Base-by-base conservation (phyloP, 306 rosid species). In the Crotalaria pallida region DNA sequence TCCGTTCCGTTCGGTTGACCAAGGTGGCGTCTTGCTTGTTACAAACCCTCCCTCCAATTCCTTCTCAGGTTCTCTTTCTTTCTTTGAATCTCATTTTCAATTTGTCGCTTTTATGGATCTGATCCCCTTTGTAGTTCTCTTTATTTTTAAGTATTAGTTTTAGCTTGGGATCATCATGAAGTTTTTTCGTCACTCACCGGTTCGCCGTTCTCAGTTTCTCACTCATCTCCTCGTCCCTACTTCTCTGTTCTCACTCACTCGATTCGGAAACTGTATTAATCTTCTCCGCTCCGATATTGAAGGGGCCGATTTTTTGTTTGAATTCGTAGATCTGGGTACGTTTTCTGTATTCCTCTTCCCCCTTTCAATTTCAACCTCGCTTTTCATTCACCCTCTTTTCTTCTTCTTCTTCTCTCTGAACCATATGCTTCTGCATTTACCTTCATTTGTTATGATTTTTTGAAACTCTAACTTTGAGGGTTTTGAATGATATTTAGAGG, bases 201-300 rank as follows among this genome's bases (percentile, higher is more conserved):
- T n/a, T n/a, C n/a, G n/a, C n/a, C n/a, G n/a, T n/a, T n/a, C n/a
- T n/a, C n/a, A n/a, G n/a, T n/a, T n/a, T n/a, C n/a, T n/a, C n/a
- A n/a, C n/a, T n/a, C n/a, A n/a, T n/a, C n/a, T n/a, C n/a, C n/a
- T n/a, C n/a, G n/a, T n/a, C n/a, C n/a, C n/a, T n/a, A n/a, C n/a
- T n/a, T n/a, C n/a, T n/a, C n/a, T n/a, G n/a, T n/a, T n/a, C n/a
- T n/a, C n/a, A n/a, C n/a, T n/a, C n/a, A n/a, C n/a, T n/a, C n/a
- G n/a, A n/a, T n/a, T n/a, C n/a, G n/a, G n/a, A n/a, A n/a, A n/a
- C n/a, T n/a, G n/a, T n/a, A n/a, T n/a, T n/a, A n/a, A n/a, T n/a
- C n/a, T n/a, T n/a, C n/a, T n/a, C n/a, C n/a, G 71, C 79, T 83
- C 87, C 87, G 77, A 76, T 63, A 67, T 79, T 47, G 75, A 29